phyloP scores from a whole-genome alignment of 1,284 basidiomycete genomes.

The Trichosporon ovoides region DNA sequence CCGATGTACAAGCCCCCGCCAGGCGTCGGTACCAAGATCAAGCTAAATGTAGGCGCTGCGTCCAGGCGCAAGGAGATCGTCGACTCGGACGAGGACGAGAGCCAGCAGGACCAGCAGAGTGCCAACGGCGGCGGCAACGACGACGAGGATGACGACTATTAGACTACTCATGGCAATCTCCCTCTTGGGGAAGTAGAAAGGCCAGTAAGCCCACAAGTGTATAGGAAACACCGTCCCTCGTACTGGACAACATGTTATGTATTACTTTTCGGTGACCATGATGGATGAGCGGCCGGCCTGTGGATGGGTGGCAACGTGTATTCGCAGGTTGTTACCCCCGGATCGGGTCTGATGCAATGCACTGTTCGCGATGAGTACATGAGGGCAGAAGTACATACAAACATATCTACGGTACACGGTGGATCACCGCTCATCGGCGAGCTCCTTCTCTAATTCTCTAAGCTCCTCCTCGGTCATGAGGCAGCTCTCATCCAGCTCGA shows the following conservation, averaged over 20 bases:
- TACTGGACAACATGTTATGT: not conserved
- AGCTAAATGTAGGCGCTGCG: slow-evolving; percentile 32
- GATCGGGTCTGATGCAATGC: too few species aligned
- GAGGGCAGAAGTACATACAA: too few species aligned
- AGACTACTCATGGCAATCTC: not conserved
- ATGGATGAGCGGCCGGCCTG: too few species aligned
- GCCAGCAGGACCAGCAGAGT: slow-evolving; percentile 16
- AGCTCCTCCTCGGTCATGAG: slow-evolving; percentile 35
- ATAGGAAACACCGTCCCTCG: slow-evolving; percentile 1
- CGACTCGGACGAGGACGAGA: slow-evolving; percentile 21
- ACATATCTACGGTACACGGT: not conserved
- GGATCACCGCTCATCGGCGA: not conserved
- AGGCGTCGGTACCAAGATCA: slow-evolving; percentile 34
- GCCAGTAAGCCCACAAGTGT: not conserved
- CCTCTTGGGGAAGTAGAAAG: not conserved
- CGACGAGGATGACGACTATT: slow-evolving; percentile 17
- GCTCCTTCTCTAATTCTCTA: slow-evolving; percentile 20
- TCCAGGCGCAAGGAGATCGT: slow-evolving; percentile 19
- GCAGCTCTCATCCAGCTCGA: slow-evolving; percentile 20
- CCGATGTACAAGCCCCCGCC: slow-evolving; percentile 42
- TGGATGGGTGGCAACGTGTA: too few species aligned
- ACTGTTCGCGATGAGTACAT: too few species aligned
- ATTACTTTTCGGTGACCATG: too few species aligned
- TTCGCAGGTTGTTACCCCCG: too few species aligned
- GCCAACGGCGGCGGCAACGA: slow-evolving; percentile 25